A percentile compares a stretch with the other conserved stretches of the same genome.
phyloP scores from a whole-genome alignment of 2,329 filamentous ascomycete genomes.

The Pseudopyricularia cyperi region DNA sequence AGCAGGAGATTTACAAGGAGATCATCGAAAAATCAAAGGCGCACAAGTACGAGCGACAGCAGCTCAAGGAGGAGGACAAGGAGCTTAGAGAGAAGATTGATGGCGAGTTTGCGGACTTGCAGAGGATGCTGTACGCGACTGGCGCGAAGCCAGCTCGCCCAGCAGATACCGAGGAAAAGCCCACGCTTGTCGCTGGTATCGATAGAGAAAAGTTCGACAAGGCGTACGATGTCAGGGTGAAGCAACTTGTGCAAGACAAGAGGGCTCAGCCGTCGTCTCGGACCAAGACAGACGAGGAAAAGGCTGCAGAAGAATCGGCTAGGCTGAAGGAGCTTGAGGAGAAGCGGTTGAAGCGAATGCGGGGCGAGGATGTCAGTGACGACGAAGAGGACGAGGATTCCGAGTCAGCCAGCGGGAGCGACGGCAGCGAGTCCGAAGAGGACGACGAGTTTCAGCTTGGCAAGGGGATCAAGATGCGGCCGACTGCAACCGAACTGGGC shows the following conservation, averaged over 20 bases:
- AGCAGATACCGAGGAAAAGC: constrained; percentile 8
- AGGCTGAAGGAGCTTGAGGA: constrained; percentile 71
- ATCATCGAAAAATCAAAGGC: constrained; percentile 94
- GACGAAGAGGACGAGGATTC: constrained; percentile 45
- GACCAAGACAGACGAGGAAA: constrained; percentile 85
- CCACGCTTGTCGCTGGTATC: constrained; percentile 31
- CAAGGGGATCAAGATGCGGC: constrained; percentile 40
- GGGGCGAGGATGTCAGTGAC: constrained; percentile 59
- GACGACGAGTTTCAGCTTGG: constrained; percentile 48
- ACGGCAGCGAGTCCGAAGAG: constrained; percentile 30
- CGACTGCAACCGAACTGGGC: constrained; percentile 49
- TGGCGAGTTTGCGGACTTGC: constrained; percentile 66
- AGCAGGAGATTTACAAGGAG: constrained; percentile 96
- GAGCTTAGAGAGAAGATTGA: constrained; percentile 76
- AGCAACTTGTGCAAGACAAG: constrained; percentile 71
- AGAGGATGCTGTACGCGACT: constrained; percentile 50
- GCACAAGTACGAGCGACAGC: constrained; percentile 88
- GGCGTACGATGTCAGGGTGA: constrained; percentile 76
- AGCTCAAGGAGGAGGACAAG: constrained; percentile 84
- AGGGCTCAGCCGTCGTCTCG: constrained; percentile 75
- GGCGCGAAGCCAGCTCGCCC: constrained; percentile 17
- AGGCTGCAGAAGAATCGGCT: constrained; percentile 61
- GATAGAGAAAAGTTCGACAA: constrained; percentile 62
- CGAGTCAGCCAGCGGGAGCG: constrained; percentile 22
- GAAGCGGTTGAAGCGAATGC: constrained; percentile 74